These are phyloP conservation scores for Pyrenochaeta sp. DNA, from an alignment of 2,329 filamentous ascomycete genomes.

Conservation along the genomic window DNA sequence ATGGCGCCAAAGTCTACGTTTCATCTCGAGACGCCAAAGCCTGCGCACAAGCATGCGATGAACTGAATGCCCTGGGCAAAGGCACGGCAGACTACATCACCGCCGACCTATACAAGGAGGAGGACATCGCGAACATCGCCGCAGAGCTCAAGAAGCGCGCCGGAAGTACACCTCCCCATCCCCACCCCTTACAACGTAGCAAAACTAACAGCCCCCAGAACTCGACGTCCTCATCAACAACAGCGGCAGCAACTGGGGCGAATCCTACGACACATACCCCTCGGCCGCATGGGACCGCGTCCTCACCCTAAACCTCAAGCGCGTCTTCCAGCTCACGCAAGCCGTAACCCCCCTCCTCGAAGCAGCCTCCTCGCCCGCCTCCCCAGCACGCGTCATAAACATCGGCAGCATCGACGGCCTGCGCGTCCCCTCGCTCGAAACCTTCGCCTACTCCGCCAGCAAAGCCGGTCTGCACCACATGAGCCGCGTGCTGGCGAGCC, in stretches of 20 bases:
- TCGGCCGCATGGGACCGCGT: slow-evolving; percentile 61
- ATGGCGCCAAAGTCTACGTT: slow-evolving; percentile 74
- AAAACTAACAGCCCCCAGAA: slow-evolving; percentile 32
- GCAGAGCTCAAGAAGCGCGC: slow-evolving; percentile 63
- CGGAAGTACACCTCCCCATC: slow-evolving; percentile 40
- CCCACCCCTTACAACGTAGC: too few relatives aligned
- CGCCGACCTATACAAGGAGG: slow-evolving; percentile 69
- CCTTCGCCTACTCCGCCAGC: slow-evolving; percentile 65
- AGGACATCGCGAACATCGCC: slow-evolving; percentile 65
- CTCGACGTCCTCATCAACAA: slow-evolving; percentile 73
- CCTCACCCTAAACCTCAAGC: slow-evolving; percentile 68
- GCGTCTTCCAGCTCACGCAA: slow-evolving; percentile 70
- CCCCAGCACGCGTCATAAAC: slow-evolving; percentile 68
- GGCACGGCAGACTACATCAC: slow-evolving; percentile 67
- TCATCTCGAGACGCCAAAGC: slow-evolving; percentile 69
- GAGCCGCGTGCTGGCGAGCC: slow-evolving; percentile 68
- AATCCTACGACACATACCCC: slow-evolving; percentile 65
- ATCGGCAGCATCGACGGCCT: slow-evolving; percentile 71
- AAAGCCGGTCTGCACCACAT: slow-evolving; percentile 73
- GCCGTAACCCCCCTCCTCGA: slow-evolving; percentile 69
- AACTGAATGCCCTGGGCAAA: slow-evolving; percentile 62
- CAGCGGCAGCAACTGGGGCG: slow-evolving; percentile 71
- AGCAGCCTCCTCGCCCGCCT: slow-evolving; percentile 52
- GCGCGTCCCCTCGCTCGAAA: slow-evolving; percentile 65
- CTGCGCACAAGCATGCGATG: slow-evolving; percentile 66